phyloP scores from a whole-genome alignment of 2,329 filamentous ascomycete species.

The Cryphonectria carpinicola region DNA sequence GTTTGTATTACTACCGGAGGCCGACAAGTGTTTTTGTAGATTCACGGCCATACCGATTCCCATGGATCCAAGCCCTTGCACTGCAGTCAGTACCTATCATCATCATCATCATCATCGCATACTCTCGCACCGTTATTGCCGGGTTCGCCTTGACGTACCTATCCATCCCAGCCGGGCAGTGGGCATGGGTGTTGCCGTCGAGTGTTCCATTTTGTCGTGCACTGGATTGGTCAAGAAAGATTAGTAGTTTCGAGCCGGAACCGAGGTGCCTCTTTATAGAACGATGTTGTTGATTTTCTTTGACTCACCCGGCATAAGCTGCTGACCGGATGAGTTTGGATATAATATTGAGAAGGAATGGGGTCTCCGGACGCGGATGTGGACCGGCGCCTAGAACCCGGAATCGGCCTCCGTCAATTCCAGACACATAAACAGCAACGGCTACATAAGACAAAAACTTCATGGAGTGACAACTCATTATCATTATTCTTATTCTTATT shows the following conservation, averaged over 20 bases:
- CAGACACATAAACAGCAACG: background rate
- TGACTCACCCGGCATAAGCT: background rate
- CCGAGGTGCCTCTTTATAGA: background rate
- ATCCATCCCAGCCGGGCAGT: background rate
- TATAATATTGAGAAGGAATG: background rate
- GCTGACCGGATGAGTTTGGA: background rate
- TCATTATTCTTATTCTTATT: background rate
- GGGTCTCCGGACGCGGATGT: background rate
- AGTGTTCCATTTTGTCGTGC: background rate
- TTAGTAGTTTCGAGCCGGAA: background rate
- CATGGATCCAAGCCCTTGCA: slow-evolving; percentile 54
- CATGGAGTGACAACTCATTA: background rate
- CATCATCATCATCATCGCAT: background rate
- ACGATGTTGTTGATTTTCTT: background rate
- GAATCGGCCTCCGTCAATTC: background rate
- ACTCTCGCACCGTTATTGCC: background rate
- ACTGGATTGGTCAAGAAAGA: background rate
- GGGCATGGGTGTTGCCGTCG: background rate
- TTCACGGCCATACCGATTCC: slow-evolving; percentile 54
- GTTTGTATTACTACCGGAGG: slow-evolving; percentile 27
- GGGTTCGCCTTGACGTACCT: background rate
- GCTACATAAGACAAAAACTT: background rate
- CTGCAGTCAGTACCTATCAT: background rate
- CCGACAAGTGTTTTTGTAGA: slow-evolving; percentile 47
- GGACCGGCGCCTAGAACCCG: background rate